Conservation (phyloP, 257 asterid genomes). For the Solanum ossicruentum region DNA sequence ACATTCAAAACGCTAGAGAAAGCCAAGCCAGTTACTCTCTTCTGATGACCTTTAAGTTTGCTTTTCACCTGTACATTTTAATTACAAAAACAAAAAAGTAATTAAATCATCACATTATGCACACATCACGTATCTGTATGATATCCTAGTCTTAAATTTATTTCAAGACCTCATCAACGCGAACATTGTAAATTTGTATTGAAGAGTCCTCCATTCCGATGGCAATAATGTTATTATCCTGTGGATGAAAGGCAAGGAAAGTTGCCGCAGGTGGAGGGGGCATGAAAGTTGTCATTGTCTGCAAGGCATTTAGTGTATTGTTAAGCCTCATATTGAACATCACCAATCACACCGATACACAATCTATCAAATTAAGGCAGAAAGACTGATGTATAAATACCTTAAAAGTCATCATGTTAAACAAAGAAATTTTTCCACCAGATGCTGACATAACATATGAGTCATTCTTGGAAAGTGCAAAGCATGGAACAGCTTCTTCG, state of each 20-base stretch:
- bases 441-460: slow-evolving; percentile 59
- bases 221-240: slow-evolving; percentile 54
- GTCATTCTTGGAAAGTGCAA: slow-evolving; percentile 59
- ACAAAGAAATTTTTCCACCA: slow-evolving; percentile 61
- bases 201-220: slow-evolving; percentile 68
- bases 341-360: neutral
- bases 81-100: neutral
- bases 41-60: slow-evolving; percentile 53
- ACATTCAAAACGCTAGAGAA: slow-evolving; percentile 42
- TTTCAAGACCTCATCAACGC: slow-evolving; percentile 38
- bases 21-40: slow-evolving; percentile 66
- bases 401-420: slow-evolving; percentile 53
- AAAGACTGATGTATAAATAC: slow-evolving; percentile 12
- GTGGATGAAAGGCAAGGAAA: slow-evolving; percentile 50
- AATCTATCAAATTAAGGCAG: neutral
- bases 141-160: neutral
- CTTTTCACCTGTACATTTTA: slow-evolving; percentile 27
- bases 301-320: slow-evolving; percentile 7
- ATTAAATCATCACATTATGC: neutral
- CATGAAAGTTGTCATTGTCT: slow-evolving; percentile 59
- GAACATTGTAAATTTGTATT: slow-evolving; percentile 44
- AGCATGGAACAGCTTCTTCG: slow-evolving; percentile 62
- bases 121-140: neutral
- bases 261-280: slow-evolving; percentile 71
- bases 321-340: neutral